These are phyloP conservation scores for Iodosphaeria phyllophila DNA, from an alignment of 2,329 filamentous ascomycete species.

Conservation along the genomic window DNA sequence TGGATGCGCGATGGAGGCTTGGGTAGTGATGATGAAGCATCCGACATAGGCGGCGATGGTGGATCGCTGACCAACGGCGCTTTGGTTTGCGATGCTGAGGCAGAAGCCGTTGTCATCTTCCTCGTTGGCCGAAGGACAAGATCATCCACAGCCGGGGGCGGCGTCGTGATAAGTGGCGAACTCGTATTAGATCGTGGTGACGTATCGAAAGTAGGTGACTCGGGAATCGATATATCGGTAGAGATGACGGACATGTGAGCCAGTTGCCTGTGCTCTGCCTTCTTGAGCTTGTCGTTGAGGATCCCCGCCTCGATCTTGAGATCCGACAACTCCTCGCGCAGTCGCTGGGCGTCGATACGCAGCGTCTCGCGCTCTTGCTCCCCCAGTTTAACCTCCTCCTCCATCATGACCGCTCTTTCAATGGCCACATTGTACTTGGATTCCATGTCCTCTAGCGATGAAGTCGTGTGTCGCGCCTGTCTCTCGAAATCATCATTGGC, in stretches of 20 bases:
- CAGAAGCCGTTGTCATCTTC: conserved; percentile 20
- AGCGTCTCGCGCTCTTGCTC: conserved; percentile 83
- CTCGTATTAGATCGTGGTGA: conserved; percentile 78
- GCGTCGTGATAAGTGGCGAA: conserved; percentile 77
- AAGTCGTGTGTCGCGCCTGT: conserved; percentile 87
- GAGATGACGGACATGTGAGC: conserved; percentile 40
- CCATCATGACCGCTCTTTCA: conserved; percentile 79
- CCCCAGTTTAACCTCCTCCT: conserved; percentile 80
- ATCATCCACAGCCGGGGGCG: conserved; percentile 68
- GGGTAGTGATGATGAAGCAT: conserved; percentile 47
- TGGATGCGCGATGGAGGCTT: conserved; percentile 27
- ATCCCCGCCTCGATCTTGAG: conserved; percentile 92
- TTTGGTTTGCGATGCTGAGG: conserved; percentile 1
- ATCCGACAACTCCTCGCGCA: conserved; percentile 82
- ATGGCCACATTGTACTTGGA: conserved; percentile 93
- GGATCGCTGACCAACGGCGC: conserved; percentile 49
- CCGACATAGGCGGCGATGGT: conserved; percentile 85
- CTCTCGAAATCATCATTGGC: conserved; percentile 97
- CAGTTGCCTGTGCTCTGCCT: conserved; percentile 38
- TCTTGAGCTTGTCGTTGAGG: conserved; percentile 79
- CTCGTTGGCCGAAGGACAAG: conserved; percentile 31
- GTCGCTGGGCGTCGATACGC: conserved; percentile 75
- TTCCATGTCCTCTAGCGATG: conserved; percentile 89
- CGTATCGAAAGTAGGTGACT: conserved; percentile 54
- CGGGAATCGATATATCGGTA: conserved; percentile 42